Conservation (phyloP, 2,329 filamentous ascomycete species). For the Clarireedia paspali region DNA sequence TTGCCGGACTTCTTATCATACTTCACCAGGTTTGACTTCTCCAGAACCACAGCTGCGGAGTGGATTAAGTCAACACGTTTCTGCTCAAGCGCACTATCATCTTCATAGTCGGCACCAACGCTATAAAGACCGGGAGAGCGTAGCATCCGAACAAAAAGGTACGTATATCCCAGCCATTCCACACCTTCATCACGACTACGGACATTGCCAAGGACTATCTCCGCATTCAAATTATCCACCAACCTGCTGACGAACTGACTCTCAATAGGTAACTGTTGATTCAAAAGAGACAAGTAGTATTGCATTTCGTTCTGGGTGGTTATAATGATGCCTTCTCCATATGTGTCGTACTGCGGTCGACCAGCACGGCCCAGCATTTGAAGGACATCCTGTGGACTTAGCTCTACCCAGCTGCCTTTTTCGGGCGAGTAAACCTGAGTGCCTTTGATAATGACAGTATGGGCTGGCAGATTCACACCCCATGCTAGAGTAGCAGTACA, state of each 20-base stretch:
- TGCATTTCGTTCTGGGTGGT: constrained; percentile 92
- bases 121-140: constrained; percentile 91
- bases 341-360: constrained; percentile 93
- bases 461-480: constrained; percentile 96
- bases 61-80: constrained; percentile 97
- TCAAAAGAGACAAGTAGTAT: constrained; percentile 93
- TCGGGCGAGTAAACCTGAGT: constrained; percentile 97
- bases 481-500: constrained; percentile 97
- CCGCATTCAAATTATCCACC: constrained; percentile 93
- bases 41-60: constrained; percentile 79
- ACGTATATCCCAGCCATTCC: constrained; percentile 98
- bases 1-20: constrained; percentile 92
- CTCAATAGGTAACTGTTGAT: constrained; percentile 95
- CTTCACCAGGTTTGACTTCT: constrained; percentile 82
- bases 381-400: constrained; percentile 93
- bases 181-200: constrained; percentile 89
- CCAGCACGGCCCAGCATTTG: constrained; percentile 98
- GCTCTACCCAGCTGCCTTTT: constrained; percentile 96
- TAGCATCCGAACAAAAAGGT: constrained; percentile 96
- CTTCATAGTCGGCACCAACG: constrained; percentile 90
- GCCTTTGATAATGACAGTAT: constrained; percentile 98
- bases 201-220: constrained; percentile 90
- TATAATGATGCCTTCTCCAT: constrained; percentile 97
- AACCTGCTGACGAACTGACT: constrained; percentile 90
- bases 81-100: constrained; percentile 86